Evolutionary conservation across 2,329 filamentous ascomycete genomes (phyloP).

Genomic region (Penicillium olsonii): DNA sequence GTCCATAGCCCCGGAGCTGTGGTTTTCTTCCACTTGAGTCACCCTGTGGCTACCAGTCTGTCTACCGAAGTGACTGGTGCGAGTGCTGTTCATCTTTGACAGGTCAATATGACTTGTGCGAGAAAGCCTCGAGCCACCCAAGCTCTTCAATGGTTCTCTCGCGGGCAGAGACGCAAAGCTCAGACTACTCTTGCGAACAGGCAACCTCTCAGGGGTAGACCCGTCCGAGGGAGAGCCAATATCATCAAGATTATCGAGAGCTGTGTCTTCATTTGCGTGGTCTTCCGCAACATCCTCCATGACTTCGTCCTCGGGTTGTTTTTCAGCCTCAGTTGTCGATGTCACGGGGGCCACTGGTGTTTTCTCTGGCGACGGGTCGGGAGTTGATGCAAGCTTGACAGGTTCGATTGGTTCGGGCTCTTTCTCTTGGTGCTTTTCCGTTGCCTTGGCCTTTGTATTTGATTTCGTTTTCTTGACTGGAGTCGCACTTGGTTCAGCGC

Average conservation of each 20-base stretch:
- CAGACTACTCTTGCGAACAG: slow-evolving; percentile 89
- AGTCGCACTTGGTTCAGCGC: slow-evolving; percentile 3
- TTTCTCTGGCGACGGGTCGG: slow-evolving; percentile 21
- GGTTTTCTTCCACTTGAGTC: slow-evolving; percentile 45
- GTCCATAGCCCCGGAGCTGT: slow-evolving; percentile 49
- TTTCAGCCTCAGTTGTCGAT: slow-evolving; percentile 7
- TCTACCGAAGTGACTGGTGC: slow-evolving; percentile 72
- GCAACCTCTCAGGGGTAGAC: slow-evolving; percentile 58
- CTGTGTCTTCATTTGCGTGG: slow-evolving; percentile 31
- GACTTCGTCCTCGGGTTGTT: slow-evolving; percentile 18
- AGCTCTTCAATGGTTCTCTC: slow-evolving; percentile 82
- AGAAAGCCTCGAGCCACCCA: slow-evolving; percentile 68
- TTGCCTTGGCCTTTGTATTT: slow-evolving; percentile 1
- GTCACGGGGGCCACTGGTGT: slow-evolving; percentile 7
- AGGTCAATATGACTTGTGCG: slow-evolving; percentile 77
- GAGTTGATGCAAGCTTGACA: slow-evolving; percentile 11
- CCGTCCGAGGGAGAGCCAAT: slow-evolving; percentile 51
- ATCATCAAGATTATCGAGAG: slow-evolving; percentile 45
- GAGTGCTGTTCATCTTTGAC: slow-evolving; percentile 42
- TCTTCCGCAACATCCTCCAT: slow-evolving; percentile 26
- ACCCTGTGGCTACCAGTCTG: slow-evolving; percentile 64
- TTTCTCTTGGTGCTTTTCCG: slow-evolving; percentile 4
- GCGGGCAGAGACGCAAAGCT: slow-evolving; percentile 92
- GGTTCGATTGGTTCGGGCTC: slow-evolving; percentile 11
- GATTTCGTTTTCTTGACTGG: slow-evolving; percentile 7